Conservation (phyloP, 305 asterid genomes). For the Fraxinus floribunda region DNA sequence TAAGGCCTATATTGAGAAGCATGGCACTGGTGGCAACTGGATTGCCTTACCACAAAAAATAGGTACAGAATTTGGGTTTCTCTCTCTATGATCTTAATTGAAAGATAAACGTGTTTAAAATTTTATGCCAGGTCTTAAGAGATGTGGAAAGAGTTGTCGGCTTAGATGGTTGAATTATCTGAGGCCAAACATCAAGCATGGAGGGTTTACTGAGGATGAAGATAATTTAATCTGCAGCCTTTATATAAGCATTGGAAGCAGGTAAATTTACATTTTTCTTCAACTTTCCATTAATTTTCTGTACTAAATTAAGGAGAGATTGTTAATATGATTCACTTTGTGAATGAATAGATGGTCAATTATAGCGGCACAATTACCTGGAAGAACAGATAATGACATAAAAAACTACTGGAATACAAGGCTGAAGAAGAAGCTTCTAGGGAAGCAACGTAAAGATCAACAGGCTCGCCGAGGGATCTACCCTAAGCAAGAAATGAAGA, state of each 20-base stretch:
- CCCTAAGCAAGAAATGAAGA: conserved; percentile 27
- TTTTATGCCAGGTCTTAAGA: conserved; percentile 53
- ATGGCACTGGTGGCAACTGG: conserved; percentile 82
- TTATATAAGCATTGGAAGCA: conserved; percentile 66
- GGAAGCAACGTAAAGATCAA: conserved; percentile 45
- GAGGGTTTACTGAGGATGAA: conserved; percentile 71
- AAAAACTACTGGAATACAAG: conserved; percentile 81
- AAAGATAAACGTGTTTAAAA: background rate
- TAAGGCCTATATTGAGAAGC: conserved; percentile 55
- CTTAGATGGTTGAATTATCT: conserved; percentile 79
- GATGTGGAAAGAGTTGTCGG: conserved; percentile 88
- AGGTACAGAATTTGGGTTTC: conserved; percentile 32
- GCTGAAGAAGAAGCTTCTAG: conserved; percentile 65
- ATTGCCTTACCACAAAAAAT: conserved; percentile 70
- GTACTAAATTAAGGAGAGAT: background rate
- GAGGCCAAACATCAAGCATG: conserved; percentile 77
- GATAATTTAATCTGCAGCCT: conserved; percentile 68
- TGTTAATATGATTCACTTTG: background rate
- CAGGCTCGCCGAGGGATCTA: conserved; percentile 7
- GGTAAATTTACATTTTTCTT: conserved; percentile 26
- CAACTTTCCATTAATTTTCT: background rate
- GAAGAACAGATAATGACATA: conserved; percentile 78
- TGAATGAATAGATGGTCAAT: conserved; percentile 63
- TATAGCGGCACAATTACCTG: conserved; percentile 71
- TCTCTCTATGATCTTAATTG: background rate